These are phyloP conservation scores for Lasiodiplodia sp. DNA, from an alignment of 2,329 filamentous ascomycete species.

Conservation along the genomic window DNA sequence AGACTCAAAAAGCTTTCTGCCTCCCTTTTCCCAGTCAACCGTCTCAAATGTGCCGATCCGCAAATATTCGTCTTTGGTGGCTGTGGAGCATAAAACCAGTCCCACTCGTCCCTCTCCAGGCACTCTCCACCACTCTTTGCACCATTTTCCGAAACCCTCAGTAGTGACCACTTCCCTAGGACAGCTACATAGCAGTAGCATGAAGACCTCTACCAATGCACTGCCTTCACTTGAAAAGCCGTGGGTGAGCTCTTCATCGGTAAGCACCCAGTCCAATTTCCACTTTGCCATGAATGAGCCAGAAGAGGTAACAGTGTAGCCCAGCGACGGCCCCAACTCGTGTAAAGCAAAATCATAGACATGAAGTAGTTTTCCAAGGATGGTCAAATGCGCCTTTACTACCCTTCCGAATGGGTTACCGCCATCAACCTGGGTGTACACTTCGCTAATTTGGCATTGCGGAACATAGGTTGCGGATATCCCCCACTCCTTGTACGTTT, in stretches of 20 bases:
- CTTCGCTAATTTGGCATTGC: not conserved
- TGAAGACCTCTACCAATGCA: no score
- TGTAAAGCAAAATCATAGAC: no score
- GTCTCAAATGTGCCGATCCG: not conserved
- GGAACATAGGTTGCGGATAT: not conserved
- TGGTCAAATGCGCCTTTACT: not conserved
- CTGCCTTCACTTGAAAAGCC: no score
- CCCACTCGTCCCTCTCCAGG: not conserved
- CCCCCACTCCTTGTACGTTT: not conserved
- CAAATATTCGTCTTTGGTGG: not conserved
- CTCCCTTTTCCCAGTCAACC: not conserved
- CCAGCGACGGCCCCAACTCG: no score
- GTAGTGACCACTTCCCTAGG: no score
- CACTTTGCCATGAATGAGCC: not conserved
- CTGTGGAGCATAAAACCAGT: not conserved
- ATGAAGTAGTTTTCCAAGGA: not conserved
- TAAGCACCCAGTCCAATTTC: not conserved
- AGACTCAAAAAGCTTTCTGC: not conserved
- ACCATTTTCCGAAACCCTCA: no score
- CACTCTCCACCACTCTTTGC: no score
- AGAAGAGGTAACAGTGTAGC: not conserved
- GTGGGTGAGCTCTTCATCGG: not conserved
- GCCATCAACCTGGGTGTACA: not conserved
- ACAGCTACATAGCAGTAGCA: no score
- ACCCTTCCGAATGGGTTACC: not conserved